Evolutionary conservation across 768 basidiomycete genomes (phyloP).

Genomic region (Lactarius tabidus): DNA sequence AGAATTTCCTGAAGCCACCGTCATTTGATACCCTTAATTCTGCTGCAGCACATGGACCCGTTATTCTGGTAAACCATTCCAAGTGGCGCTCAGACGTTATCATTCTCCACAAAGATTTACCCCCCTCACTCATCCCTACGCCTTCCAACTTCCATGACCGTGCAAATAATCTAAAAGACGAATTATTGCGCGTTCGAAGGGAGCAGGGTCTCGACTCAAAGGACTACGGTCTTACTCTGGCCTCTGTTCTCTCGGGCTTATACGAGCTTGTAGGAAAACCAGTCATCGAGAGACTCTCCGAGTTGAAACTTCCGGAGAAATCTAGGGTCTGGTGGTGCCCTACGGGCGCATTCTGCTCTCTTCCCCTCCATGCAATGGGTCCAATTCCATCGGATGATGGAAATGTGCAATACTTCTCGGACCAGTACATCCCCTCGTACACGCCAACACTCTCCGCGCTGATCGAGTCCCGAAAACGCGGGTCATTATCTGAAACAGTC

Average conservation of each 20-base stretch:
- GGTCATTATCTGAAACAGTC: background rate
- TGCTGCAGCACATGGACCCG: background rate
- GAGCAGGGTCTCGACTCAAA: background rate
- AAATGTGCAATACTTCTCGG: background rate
- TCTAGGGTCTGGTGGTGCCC: background rate
- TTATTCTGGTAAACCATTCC: background rate
- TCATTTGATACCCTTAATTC: background rate
- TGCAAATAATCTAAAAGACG: conserved; percentile 42
- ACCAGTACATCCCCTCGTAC: no score
- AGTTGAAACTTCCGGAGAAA: background rate
- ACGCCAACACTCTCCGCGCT: no score
- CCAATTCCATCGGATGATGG: background rate
- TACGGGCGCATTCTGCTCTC: background rate
- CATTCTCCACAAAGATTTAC: background rate
- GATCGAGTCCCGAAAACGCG: background rate
- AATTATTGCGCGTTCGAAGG: background rate
- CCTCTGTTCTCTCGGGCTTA: conserved; percentile 1
- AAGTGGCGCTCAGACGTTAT: conserved; percentile 18
- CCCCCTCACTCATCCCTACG: conserved; percentile 43
- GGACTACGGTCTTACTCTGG: background rate
- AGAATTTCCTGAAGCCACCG: background rate
- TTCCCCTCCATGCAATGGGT: conserved; percentile 11
- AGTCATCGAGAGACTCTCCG: no score
- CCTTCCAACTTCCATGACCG: conserved; percentile 58
- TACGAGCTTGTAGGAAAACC: background rate